Percentiles rank a stretch among this genome's conserved stretches.
Conservation (phyloP, 148 eudicot species). For the Rhododendron simsii region DNA sequence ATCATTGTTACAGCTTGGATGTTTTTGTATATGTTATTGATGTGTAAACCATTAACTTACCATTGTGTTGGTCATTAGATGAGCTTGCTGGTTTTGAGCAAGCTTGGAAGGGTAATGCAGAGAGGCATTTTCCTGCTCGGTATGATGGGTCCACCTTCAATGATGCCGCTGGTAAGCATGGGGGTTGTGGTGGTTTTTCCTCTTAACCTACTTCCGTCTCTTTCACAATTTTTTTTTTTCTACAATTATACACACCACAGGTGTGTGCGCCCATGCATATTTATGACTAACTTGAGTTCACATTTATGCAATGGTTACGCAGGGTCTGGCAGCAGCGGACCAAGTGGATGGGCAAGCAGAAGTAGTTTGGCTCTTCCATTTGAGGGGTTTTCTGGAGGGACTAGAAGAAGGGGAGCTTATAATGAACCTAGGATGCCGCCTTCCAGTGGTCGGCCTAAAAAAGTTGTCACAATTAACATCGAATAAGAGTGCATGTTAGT, state of each 20-base stretch:
- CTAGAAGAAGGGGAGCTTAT: conserved; percentile 6
- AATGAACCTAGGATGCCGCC: conserved; percentile 11
- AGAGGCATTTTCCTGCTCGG: conserved; percentile 37
- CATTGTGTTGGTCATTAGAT: conserved; percentile 27
- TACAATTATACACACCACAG: not conserved
- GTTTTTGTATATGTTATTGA: not conserved
- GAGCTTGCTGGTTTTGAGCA: conserved; percentile 73
- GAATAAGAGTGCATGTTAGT: conserved; percentile 22
- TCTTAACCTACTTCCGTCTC: not conserved
- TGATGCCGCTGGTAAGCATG: conserved; percentile 26
- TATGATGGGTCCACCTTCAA: conserved; percentile 23
- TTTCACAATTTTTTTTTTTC: not conserved
- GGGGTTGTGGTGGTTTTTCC: not conserved
- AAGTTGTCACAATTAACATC: conserved; percentile 54
- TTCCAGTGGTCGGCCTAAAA: conserved; percentile 33
- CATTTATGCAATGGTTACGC: not conserved
- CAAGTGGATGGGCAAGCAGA: conserved; percentile 6
- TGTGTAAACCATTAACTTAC: not conserved
- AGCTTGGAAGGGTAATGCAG: conserved; percentile 63
- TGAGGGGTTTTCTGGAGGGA: not conserved
- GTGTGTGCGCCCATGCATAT: not conserved
- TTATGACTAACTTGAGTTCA: not conserved
- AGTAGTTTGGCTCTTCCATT: conserved; percentile 27
- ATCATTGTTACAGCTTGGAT: not conserved
- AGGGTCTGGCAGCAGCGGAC: conserved; percentile 28